Evolutionary conservation across 192 early-diverging fungal genomes (phyloP).

Genomic region (Mortierella hygrophila): DNA sequence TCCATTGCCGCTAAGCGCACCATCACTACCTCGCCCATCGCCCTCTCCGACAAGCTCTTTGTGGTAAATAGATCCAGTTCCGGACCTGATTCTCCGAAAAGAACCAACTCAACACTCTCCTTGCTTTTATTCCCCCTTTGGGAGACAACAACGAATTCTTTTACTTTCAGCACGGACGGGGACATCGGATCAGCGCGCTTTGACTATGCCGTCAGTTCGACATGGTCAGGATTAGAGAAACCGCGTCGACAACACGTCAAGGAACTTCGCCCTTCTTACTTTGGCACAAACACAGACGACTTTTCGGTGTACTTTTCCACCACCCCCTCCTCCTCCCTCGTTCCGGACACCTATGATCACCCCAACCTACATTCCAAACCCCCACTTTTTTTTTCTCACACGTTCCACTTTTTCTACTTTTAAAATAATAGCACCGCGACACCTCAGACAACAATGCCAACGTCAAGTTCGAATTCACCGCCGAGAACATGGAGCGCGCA

Average conservation of each 20-base stretch:
- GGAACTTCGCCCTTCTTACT: neutral
- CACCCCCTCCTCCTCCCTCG: neutral
- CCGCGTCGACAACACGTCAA: neutral
- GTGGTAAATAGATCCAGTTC: slow-evolving; percentile 59
- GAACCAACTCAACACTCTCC: neutral
- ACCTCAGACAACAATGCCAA: slow-evolving; percentile 86
- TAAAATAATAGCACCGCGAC: slow-evolving; percentile 72
- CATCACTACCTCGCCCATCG: slow-evolving; percentile 58
- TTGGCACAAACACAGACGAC: neutral
- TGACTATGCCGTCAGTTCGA: no score
- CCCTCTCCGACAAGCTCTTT: slow-evolving; percentile 68
- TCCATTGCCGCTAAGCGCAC: slow-evolving; percentile 55
- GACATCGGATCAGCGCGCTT: neutral
- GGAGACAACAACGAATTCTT: neutral
- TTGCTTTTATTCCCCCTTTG: neutral
- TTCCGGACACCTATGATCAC: neutral
- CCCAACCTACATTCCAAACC: neutral
- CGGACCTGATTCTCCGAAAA: slow-evolving; percentile 54
- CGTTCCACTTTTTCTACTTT: neutral
- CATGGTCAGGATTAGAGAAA: neutral
- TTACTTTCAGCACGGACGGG: neutral
- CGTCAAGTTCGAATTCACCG: slow-evolving; percentile 87
- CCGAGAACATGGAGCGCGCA: slow-evolving; percentile 84
- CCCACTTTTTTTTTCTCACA: neutral
- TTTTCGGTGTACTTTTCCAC: neutral